Evolutionary conservation across 2,329 filamentous ascomycete species (phyloP), one percentile per base, ranked within the genome.

Genomic region (Pseudocercospora macadamiae): DNA sequence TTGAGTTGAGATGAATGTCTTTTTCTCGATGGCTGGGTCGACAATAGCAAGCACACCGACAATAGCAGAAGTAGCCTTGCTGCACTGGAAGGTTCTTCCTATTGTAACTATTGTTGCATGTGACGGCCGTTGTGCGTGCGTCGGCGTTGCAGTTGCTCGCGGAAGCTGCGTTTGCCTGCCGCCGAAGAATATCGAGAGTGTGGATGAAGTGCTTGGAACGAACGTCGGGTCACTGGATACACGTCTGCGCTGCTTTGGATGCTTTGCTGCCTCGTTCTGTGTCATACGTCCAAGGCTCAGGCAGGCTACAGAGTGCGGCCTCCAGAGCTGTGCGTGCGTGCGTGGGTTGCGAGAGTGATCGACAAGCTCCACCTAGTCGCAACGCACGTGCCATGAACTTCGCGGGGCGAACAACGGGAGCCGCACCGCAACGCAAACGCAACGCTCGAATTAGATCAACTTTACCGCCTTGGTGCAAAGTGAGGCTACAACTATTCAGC

Each of bases 261-360:
- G 44, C 44, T 23, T 28, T 23, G 44, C 10, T 14, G 44, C 44
- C 23, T 47, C 19, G 21, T 47, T 26, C 42, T 25, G 21, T 45
- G 42, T 25, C 42, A 25, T 45, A 16, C 21, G 42, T 21, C 21
- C 7, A 9, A 16, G 8, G 16, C 42, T 21, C 42, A 45, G n/a
- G n/a, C n/a, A 45, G 42, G 45, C 26, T 28, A 25, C 45, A n/a
- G n/a, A 30, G 47, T 49, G 47, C 47, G n/a, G 47, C 26, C 47
- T 34, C 28, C 25, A 49, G 23, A 42, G 44, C 44, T 47, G 12
- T n/a, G 3, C 16, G 12, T 25, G 44, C 14, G 44, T 23, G 18
- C 18, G 18, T n/a, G 23, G 19, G 16, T 25, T 23, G 44, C 26
- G 44, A 28, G 21, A 25, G 19, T 47, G 44, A 47, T 25, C 21